phyloP scores from a whole-genome alignment of 768 basidiomycete species.

The Calocera cornea region DNA sequence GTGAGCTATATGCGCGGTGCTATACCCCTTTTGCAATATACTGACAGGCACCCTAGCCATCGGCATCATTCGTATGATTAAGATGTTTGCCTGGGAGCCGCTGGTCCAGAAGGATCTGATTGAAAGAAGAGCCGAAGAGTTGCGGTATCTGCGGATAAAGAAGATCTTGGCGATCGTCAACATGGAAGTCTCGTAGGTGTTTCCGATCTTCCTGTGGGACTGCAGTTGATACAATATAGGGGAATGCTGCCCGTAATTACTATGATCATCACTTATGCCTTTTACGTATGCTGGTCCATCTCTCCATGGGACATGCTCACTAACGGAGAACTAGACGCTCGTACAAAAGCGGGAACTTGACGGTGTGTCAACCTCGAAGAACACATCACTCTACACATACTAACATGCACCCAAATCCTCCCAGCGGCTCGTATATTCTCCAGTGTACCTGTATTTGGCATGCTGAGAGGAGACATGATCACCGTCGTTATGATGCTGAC shows the following conservation, averaged over 20 bases:
- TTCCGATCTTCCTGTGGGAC: neutral
- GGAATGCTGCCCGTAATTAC: conserved; percentile 46
- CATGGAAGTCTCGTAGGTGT: conserved; percentile 31
- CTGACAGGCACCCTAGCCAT: conserved; percentile 27
- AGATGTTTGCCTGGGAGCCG: conserved; percentile 46
- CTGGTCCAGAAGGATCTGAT: conserved; percentile 39
- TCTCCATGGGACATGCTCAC: neutral
- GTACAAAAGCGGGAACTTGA: conserved; percentile 29
- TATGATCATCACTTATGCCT: conserved; percentile 51
- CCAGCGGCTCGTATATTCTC: conserved; percentile 36
- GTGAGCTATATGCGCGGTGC: conserved; percentile 24
- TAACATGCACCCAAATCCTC: conserved; percentile 29
- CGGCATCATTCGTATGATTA: conserved; percentile 51
- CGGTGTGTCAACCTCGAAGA: conserved; percentile 11
- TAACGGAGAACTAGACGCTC: conserved; percentile 19
- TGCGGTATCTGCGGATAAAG: conserved; percentile 39
- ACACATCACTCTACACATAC: conserved; percentile 17
- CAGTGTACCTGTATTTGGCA: conserved; percentile 48
- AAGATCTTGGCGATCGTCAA: conserved; percentile 39
- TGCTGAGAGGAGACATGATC: conserved; percentile 40
- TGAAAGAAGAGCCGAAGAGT: conserved; percentile 47
- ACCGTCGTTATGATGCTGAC: conserved; percentile 25
- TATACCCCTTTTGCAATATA: neutral
- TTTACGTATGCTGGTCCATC: conserved; percentile 34
- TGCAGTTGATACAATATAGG: conserved; percentile 22